Percentiles rank a stretch among this genome's conserved stretches.
These are phyloP conservation scores for Geum urbanum DNA, from an alignment of 306 rosid species.

Conservation along the genomic window DNA sequence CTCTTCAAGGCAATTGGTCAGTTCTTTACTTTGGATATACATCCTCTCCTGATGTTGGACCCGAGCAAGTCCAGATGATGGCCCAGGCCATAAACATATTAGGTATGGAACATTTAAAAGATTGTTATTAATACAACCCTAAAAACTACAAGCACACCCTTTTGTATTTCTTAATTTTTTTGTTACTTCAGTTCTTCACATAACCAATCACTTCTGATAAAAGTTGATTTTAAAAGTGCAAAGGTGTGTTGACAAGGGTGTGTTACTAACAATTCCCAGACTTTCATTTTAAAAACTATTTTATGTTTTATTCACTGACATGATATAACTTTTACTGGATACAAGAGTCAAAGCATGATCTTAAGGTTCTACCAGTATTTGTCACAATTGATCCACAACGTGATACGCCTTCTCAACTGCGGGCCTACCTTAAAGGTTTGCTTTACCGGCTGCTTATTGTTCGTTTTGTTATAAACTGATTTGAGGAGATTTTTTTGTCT, in stretches of 20 bases:
- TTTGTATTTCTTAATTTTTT: too few species aligned
- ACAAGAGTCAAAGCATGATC: conserved; percentile 52
- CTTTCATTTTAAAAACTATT: conserved; percentile 11
- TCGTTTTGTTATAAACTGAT: conserved; percentile 2
- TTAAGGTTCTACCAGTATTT: conserved; percentile 68
- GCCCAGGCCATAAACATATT: conserved; percentile 56
- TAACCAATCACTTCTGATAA: too few species aligned
- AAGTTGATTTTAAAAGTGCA: too few species aligned
- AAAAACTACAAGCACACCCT: too few species aligned
- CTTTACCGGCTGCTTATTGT: conserved; percentile 14
- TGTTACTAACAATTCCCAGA: too few species aligned
- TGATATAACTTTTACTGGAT: conserved; percentile 18
- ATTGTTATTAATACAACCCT: too few species aligned
- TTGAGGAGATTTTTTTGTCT: background rate
- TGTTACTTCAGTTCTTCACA: too few species aligned
- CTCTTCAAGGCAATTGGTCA: conserved; percentile 72
- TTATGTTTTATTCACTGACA: conserved; percentile 22
- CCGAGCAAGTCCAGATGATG: conserved; percentile 65
- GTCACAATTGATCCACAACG: conserved; percentile 93
- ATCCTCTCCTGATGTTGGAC: conserved; percentile 91
- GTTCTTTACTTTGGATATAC: conserved; percentile 90
- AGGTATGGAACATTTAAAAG: conserved; percentile 40
- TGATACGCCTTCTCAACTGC: conserved; percentile 70
- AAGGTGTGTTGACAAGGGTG: too few species aligned
- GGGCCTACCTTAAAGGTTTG: conserved; percentile 78